phyloP scores from a whole-genome alignment of 2,329 filamentous ascomycete species.

The Alternaria hordeiaustralica region DNA sequence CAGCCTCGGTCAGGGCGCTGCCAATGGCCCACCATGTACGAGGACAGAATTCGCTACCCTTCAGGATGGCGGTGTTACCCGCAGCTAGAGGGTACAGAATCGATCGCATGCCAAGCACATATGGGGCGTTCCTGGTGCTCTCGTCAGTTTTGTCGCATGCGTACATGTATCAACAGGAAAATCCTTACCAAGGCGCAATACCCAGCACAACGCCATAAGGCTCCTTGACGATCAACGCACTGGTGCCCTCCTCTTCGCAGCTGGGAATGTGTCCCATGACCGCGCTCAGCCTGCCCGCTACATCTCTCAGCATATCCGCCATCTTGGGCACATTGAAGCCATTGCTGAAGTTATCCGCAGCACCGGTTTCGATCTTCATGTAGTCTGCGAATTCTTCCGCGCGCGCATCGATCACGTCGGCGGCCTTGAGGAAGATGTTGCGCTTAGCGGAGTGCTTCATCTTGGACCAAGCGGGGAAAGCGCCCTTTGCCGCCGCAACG shows the following conservation, averaged over 20 bases:
- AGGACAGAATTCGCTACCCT: conserved; percentile 46
- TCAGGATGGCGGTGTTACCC: conserved; percentile 53
- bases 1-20: conserved; percentile 61
- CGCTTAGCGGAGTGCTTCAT: conserved; percentile 67
- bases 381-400: conserved; percentile 66
- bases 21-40: conserved; percentile 47
- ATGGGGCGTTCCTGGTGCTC: conserved; percentile 59
- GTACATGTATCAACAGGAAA: not conserved
- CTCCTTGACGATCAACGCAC: conserved; percentile 73
- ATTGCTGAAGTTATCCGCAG: conserved; percentile 46
- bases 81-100: conserved; percentile 65
- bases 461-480: conserved; percentile 73
- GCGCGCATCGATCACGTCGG: conserved; percentile 67
- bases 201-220: conserved; percentile 80
- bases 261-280: conserved; percentile 59
- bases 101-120: conserved; percentile 51
- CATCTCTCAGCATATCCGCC: conserved; percentile 58
- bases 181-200: conserved; percentile 77
- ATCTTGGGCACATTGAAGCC: conserved; percentile 51
- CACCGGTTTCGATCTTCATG: conserved; percentile 66
- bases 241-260: conserved; percentile 57
- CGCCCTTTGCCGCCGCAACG: conserved; percentile 66
- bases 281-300: conserved; percentile 57
- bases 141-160: not conserved
- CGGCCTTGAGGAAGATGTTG: conserved; percentile 73